Conservation (phyloP, 1,139 yeast genomes). For the Debaryomyces sp. region DNA sequence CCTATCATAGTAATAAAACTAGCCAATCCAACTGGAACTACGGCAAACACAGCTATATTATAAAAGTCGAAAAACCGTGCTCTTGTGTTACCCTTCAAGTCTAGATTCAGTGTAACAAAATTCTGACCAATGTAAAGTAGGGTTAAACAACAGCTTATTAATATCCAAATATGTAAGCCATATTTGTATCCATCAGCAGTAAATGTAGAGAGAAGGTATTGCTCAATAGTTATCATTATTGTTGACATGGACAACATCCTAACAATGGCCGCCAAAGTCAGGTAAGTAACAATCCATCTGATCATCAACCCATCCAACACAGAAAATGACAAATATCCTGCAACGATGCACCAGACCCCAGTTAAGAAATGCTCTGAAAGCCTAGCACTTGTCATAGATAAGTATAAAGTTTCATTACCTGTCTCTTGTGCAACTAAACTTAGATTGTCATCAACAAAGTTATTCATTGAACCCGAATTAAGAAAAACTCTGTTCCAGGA, state of each 20-base stretch:
- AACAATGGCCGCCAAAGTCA: constrained; percentile 83
- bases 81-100: constrained; percentile 47
- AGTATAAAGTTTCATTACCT: constrained; percentile 19
- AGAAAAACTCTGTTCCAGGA: constrained; percentile 54
- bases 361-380: constrained; percentile 72
- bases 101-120: constrained; percentile 84
- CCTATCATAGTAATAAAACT: constrained; percentile 92
- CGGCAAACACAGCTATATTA: constrained; percentile 92
- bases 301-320: constrained; percentile 89
- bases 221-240: constrained; percentile 69
- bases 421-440: not conserved
- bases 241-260: constrained; percentile 83
- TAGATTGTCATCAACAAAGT: constrained; percentile 9
- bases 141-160: constrained; percentile 83
- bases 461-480: constrained; percentile 22
- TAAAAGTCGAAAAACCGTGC: constrained; percentile 75
- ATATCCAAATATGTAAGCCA: constrained; percentile 87
- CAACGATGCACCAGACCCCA: constrained; percentile 82
- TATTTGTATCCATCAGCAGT: constrained; percentile 54
- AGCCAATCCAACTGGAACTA: constrained; percentile 94
- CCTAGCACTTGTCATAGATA: constrained; percentile 53
- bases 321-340: constrained; percentile 81
- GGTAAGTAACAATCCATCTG: constrained; percentile 90
- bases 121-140: constrained; percentile 84
- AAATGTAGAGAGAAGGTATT: constrained; percentile 64